Evolutionary conservation across 441 rosid species (phyloP), one percentile per base, ranked within the genome.

Genomic region (Pelargonium citronellum): DNA sequence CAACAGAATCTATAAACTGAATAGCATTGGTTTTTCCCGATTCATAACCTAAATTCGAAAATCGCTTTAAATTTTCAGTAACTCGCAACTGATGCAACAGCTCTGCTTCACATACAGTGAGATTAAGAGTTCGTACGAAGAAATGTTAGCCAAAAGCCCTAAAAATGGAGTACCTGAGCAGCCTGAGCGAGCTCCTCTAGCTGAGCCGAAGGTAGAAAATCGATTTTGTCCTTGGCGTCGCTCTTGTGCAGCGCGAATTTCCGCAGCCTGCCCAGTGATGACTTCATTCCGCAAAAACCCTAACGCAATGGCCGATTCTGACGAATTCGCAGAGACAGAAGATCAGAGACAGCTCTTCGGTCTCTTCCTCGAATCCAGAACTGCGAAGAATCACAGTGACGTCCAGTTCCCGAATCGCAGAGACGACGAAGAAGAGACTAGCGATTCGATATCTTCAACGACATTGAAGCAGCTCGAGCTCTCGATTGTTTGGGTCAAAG

Each of bases 121-220:
- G 70, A 46, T 58, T 39, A 58, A 63, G 27, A n/a, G 3, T 4
- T 19, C 27, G n/a, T 6, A 64, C 19, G 37, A 37, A 64, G 20
- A 19, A 27, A 58, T 20, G 41, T n/a, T 44, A 13, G 46, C 24
- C 24, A 47, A 44, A 44, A 7, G 27, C 27, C 27, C 24, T 24
- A 20, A 30, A 53, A 27, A 67, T 6, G n/a, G 44, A 30, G 64
- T 46, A 94, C 99, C 97, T 86, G 86, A 15, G 92, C 87, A 73
- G 97, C 97, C 71, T 89, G 87, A 70, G 81, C 90, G 77, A 95
- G 96, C 76, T 91, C 95, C 68, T 91, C 95, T 65, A 87, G 75
- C 72, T 83, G 89, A 70, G 88, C 76, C 4, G 87, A 73, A 66
- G 84, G 67, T 12, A 79, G 71, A 67, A 78, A 30, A 74, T 89